A percentile compares a stretch with the other conserved stretches of the same genome.
phyloP scores from a whole-genome alignment of 2,329 filamentous ascomycete genomes.

The Chaetothyriales sp. region DNA sequence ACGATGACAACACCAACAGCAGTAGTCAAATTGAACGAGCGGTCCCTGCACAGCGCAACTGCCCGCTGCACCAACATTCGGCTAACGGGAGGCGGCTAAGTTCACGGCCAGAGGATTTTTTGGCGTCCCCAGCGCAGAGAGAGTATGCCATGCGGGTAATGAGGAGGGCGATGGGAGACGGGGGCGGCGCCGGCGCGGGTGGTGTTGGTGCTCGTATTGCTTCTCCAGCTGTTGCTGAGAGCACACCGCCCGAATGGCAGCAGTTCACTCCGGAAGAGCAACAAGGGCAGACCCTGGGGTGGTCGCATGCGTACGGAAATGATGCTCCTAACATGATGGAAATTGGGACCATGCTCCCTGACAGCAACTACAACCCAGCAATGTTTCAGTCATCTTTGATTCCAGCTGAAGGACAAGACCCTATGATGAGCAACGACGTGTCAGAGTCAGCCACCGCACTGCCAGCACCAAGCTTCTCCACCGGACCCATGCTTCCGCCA shows the following conservation, averaged over 20 bases:
- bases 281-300: too few species aligned
- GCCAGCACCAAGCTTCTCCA: too few species aligned
- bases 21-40: conserved; percentile 1
- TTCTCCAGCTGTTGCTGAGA: not conserved
- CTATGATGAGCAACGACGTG: not conserved
- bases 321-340: too few species aligned
- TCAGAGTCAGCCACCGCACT: too few species aligned
- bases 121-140: conserved; percentile 9
- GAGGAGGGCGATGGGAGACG: not conserved
- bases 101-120: conserved; percentile 13
- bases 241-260: not conserved
- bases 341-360: too few species aligned
- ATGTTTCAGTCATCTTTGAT: not conserved
- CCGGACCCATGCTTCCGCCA: not conserved
- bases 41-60: conserved; percentile 7
- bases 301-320: too few species aligned
- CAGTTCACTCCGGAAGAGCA: not conserved
- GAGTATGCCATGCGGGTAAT: conserved; percentile 7
- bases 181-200: not conserved
- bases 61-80: conserved; percentile 11
- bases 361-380: too few species aligned
- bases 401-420: not conserved
- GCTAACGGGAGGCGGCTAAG: conserved; percentile 6
- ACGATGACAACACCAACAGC: not conserved
- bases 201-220: not conserved